Conservation (phyloP, 352 stramenopile genomes). For the Phytopythium kandeliae region DNA sequence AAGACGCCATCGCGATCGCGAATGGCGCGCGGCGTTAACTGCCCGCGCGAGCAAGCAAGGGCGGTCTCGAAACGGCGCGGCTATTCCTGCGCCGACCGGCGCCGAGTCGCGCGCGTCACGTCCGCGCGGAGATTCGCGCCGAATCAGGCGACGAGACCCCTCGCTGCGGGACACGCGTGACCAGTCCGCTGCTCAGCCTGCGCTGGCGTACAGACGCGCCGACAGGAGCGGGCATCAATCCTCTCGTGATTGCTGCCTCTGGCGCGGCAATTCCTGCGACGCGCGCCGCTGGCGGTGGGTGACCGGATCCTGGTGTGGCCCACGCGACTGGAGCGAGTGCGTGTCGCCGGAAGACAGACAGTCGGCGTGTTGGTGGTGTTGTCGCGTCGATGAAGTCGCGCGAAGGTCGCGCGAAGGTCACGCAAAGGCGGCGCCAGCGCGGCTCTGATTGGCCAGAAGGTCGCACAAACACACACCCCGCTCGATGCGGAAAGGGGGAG, state of each 20-base stretch:
- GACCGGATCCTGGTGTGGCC: not conserved
- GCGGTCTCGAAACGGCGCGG: slow-evolving; percentile 2
- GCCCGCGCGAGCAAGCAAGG: too few species aligned
- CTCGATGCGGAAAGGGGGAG: not conserved
- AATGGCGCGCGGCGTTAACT: too few species aligned
- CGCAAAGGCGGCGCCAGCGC: not conserved
- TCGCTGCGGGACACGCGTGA: too few species aligned
- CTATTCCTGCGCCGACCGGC: not conserved
- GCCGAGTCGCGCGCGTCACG: not conserved
- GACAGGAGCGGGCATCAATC: too few species aligned
- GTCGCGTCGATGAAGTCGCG: slow-evolving; percentile 1
- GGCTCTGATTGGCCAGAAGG: not conserved
- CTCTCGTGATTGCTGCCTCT: too few species aligned
- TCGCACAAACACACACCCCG: not conserved
- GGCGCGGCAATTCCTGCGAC: too few species aligned
- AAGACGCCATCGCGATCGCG: not conserved
- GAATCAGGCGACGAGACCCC: not conserved
- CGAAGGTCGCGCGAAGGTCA: slow-evolving; percentile 6
- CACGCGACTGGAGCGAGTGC: not conserved
- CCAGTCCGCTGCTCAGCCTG: too few species aligned
- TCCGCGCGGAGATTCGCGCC: not conserved
- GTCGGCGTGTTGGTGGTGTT: not conserved
- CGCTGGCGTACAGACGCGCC: too few species aligned
- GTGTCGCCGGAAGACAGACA: not conserved
- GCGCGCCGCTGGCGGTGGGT: too few species aligned